Percentiles rank a stretch among this genome's conserved stretches.
Evolutionary conservation across 2,329 filamentous ascomycete species (phyloP).

Genomic region (Cladosporium sphaerospermum): DNA sequence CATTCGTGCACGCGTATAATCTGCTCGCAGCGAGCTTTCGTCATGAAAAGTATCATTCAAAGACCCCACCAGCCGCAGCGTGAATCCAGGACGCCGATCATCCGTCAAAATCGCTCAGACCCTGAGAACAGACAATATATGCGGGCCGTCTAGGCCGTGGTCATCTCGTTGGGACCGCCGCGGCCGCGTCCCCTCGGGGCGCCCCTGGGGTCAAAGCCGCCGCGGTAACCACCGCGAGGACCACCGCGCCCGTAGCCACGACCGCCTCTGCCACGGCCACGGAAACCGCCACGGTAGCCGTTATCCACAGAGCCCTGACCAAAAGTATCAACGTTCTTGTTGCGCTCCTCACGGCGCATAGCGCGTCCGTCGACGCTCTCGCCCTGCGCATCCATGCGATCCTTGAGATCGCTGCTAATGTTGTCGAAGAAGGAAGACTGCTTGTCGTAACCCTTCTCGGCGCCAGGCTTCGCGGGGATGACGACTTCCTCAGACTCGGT

Average conservation of each 20-base stretch:
- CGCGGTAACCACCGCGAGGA: slow-evolving; percentile 2
- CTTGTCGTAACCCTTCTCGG: slow-evolving; percentile 70
- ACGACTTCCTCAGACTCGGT: slow-evolving; percentile 37
- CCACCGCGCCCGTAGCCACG: slow-evolving; percentile 33
- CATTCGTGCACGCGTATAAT: too few species aligned
- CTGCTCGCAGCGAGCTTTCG: too few species aligned
- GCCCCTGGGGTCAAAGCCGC: not conserved
- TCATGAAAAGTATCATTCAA: too few species aligned
- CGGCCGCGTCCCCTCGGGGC: slow-evolving; percentile 6
- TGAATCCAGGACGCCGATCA: too few species aligned
- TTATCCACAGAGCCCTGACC: slow-evolving; percentile 90
- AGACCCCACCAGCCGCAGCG: too few species aligned
- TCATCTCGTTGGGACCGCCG: slow-evolving; percentile 1
- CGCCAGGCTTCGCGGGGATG: slow-evolving; percentile 33
- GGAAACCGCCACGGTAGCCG: slow-evolving; percentile 65
- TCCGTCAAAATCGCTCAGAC: too few species aligned
- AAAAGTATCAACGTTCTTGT: slow-evolving; percentile 95
- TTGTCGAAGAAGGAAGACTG: slow-evolving; percentile 93
- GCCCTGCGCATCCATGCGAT: slow-evolving; percentile 55
- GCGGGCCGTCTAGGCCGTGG: not conserved
- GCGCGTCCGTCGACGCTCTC: slow-evolving; percentile 70
- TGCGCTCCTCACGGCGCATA: slow-evolving; percentile 87
- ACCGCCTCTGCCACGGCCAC: slow-evolving; percentile 71
- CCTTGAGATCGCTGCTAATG: slow-evolving; percentile 88
- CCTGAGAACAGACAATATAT: too few species aligned